Percentiles rank a stretch among this genome's conserved stretches.
Evolutionary conservation across 345 rosid genomes (phyloP).

Genomic region (Citrus glauca): DNA sequence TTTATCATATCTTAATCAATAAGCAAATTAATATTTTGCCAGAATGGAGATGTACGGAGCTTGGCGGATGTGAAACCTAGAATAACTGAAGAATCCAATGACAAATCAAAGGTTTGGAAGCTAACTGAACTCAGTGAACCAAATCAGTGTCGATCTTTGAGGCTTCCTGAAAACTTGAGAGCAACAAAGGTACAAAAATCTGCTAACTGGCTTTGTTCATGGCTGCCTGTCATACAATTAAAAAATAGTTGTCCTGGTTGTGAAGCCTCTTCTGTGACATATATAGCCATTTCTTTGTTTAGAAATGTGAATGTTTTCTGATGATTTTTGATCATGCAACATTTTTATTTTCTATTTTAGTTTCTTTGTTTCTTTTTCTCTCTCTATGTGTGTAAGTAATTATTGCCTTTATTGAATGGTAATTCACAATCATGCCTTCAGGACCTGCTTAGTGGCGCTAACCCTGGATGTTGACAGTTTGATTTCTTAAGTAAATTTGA

Average conservation of each 20-base stretch:
- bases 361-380: neutral
- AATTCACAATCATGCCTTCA: neutral
- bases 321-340: neutral
- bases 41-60: constrained; percentile 93
- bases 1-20: constrained; percentile 2
- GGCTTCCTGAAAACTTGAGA: constrained; percentile 86
- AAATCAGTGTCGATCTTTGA: constrained; percentile 85
- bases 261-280: neutral
- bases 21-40: constrained; percentile 12
- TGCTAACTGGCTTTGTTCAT: neutral
- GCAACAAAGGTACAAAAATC: constrained; percentile 59
- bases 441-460: neutral
- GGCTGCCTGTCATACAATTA: neutral
- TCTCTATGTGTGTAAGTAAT: neutral
- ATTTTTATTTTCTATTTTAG: no score
- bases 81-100: constrained; percentile 77
- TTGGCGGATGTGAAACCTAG: constrained; percentile 92
- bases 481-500: neutral
- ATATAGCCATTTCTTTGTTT: neutral
- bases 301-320: neutral
- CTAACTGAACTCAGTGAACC: constrained; percentile 86
- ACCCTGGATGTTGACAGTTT: neutral
- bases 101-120: constrained; percentile 95
- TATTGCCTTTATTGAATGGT: neutral
- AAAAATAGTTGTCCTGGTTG: neutral